Evolutionary conservation across 495 filamentous ascomycete genomes (phyloP).

Genomic region (Hyaloscypha finlandica): DNA sequence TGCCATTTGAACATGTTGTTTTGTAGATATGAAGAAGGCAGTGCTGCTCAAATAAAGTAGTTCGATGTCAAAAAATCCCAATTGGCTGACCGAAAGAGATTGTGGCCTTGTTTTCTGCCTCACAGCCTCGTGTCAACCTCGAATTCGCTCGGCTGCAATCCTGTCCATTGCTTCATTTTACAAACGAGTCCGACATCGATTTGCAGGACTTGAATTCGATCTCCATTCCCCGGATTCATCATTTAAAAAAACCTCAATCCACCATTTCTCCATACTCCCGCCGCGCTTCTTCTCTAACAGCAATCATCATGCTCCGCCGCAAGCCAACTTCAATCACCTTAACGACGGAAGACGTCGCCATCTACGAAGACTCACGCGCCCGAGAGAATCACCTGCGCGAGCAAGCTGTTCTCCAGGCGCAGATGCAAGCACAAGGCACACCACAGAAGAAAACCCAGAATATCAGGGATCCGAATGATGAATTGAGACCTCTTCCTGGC

Average conservation of each 20-base stretch:
- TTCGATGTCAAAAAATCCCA: background rate
- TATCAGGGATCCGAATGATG: constrained; percentile 54
- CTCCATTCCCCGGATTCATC: background rate
- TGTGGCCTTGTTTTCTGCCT: constrained; percentile 18
- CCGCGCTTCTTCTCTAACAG: background rate
- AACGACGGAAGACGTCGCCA: constrained; percentile 74
- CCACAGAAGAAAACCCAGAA: constrained; percentile 28
- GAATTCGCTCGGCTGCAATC: background rate
- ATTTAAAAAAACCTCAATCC: too few species aligned
- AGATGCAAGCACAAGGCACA: constrained; percentile 32
- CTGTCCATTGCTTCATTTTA: background rate
- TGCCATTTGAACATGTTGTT: constrained; percentile 39
- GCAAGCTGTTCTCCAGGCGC: constrained; percentile 28
- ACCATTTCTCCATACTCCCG: too few species aligned
- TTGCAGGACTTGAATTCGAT: background rate
- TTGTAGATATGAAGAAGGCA: constrained; percentile 5
- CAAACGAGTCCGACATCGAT: background rate
- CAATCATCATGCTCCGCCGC: constrained; percentile 70
- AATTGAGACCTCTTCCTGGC: constrained; percentile 56
- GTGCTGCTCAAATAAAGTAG: background rate
- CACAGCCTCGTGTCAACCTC: constrained; percentile 14
- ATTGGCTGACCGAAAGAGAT: background rate
- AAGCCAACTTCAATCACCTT: constrained; percentile 76
- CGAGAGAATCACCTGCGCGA: constrained; percentile 35
- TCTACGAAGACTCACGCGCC: constrained; percentile 66